Base-by-base conservation (phyloP, 768 basidiomycete genomes). In the Mycena alexandri region DNA sequence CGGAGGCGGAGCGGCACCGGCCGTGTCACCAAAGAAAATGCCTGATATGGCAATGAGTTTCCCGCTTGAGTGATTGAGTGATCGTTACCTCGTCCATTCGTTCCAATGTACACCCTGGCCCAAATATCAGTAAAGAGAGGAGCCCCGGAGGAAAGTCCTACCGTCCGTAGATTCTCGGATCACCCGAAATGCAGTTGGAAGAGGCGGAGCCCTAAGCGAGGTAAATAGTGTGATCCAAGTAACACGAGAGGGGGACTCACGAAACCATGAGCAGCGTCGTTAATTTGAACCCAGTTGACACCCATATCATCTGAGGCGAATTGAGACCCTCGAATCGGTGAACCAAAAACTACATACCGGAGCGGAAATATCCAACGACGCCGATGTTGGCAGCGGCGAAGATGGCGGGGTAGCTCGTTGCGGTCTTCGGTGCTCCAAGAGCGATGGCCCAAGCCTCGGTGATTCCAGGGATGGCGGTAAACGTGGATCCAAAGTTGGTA, bases 241-340 rank as follows among this genome's bases (percentile, higher is more conserved):
- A 5, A 38, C 33, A 46, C 33, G 7, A 34, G 12, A 14, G 34
- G 43, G 16, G 16, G 24, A 56, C 34, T 60, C 21, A 71, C 69
- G 69, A 90, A 89, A 13, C 89, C 88, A 72, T 88, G 85, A 5
- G 78, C 74, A 29, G 80, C 84, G 70, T 89, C 87, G 72, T 87
- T 87, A 65, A 90, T 87, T 76, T 85, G 79, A 1, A 86, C 81
- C 89, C 89, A 89, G 70, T 82, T 86, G 16, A 77, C 78, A 51
- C 89, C 89, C 34, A 77, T 74, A 68, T 38, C 38, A 38, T 38
- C 38, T 38, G 14, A 38, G 11, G 14, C 38, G 38, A 14, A 38
- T 14, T 38, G 11, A 38, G 38, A 11, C 11, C 89, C 29, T 90
- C 83, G 71, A 5, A 38, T 11, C 38, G 10, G 10, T 38, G 38